Base-by-base conservation (phyloP, 106 monocot species). In the Acorus gramineus region DNA sequence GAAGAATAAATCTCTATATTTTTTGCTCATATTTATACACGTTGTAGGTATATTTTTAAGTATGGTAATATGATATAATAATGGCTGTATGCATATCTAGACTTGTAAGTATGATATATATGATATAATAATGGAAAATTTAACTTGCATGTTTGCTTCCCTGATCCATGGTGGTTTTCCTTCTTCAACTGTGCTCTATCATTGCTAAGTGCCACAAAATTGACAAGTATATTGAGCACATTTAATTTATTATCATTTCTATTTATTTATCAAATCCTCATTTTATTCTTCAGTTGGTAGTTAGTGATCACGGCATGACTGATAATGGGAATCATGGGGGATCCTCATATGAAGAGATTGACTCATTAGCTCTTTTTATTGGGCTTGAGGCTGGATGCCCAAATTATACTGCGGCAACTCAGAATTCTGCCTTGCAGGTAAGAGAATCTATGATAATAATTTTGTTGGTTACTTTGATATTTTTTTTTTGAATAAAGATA, bases 281-380 rank as follows among this genome's bases (percentile, higher is more conserved):
- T 75, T 7, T 63, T 50, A 8, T 57, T 48, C 46, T 68, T 47
- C 65, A 96, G 96, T 61, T 96, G 67, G 87, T 96, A 61, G 78
- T 91, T 57, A 96, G 96, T 61, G 96, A 96, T 57, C 96, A 96
- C 76, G 96, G 96, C 62, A 96, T 96, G 96, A 96, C 91, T 53
- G 72, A 83, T 11, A 60, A 73, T 43, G 96, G 96, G 57, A 96
- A 96, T 76, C 96, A 96, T 83, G 96, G 96, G 54, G 96, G 96
- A 58, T 96, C 91, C 60, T 88, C 96, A 60, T 88, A 81, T 74
- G 96, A 96, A 79, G 96, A 96, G 78, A 88, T 84, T 59, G 96
- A 96, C 63, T 80, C 90, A 10, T 50, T 96, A 28, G 91, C 83
- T 72, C 85, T 96, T 66, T 88, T 96, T 71, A 63, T 91, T 61